Evolutionary conservation across 805 yeast genomes (phyloP).

Genomic region (Myxozyma neglecta): DNA sequence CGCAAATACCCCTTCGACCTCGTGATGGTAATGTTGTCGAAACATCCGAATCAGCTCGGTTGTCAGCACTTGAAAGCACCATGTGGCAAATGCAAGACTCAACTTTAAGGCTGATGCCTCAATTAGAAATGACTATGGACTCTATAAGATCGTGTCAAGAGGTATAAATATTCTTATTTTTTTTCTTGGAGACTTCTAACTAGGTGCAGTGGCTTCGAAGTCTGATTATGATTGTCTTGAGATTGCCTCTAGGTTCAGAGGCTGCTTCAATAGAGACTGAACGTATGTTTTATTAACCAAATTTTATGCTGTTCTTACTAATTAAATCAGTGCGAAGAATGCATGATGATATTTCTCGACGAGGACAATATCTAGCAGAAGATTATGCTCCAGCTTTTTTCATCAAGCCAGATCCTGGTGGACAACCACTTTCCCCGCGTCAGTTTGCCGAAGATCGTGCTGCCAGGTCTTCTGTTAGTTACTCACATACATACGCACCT

Average conservation of each 20-base stretch:
- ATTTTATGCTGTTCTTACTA: neutral
- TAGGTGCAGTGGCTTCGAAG: conserved; percentile 15
- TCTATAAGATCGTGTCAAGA: conserved; percentile 24
- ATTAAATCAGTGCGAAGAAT: conserved; percentile 6
- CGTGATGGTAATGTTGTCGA: neutral
- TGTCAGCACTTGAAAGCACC: conserved; percentile 13
- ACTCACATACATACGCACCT: neutral
- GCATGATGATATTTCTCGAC: conserved; percentile 9
- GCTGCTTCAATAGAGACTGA: conserved; percentile 12
- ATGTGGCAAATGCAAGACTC: conserved; percentile 32
- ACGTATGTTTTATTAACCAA: neutral
- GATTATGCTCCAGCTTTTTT: conserved; percentile 6
- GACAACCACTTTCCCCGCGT: conserved; percentile 12
- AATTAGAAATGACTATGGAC: conserved; percentile 23
- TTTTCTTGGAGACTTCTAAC: neutral
- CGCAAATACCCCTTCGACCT: neutral
- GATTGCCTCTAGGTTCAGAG: conserved; percentile 12
- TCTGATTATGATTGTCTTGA: conserved; percentile 12
- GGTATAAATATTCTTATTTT: neutral
- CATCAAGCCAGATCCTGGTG: conserved; percentile 6
- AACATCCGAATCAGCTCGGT: conserved; percentile 13
- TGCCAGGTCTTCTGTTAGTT: conserved; percentile 1
- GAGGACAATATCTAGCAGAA: conserved; percentile 6
- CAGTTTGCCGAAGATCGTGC: conserved; percentile 10
- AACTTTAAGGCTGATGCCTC: conserved; percentile 18